Evolutionary conservation across 2,329 filamentous ascomycete species (phyloP), one percentile per base, ranked within the genome.

Genomic region (Diplodia mutila): DNA sequence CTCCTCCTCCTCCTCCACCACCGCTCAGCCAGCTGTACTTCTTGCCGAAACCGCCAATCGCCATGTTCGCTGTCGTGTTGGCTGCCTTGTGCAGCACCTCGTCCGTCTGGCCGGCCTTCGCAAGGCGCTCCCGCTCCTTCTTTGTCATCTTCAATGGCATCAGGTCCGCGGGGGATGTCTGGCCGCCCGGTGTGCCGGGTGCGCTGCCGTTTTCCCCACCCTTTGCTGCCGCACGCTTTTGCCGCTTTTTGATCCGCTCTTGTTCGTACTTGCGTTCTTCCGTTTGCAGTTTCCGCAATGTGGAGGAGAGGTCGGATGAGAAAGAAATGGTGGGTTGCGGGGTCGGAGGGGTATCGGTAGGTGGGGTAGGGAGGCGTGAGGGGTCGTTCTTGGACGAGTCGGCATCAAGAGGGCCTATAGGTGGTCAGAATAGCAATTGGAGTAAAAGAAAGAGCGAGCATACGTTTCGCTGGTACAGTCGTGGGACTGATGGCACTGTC

Each of bases 71-170:
- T 0, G 94, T 97, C 66, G 89, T 85, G 76, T 97, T 97, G 29
- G 94, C 93, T 70, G 90, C 91, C 25, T 89, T 88, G 71, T 94
- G 93, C 71, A 90, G 91, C 68, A 90, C 90, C 21, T 90, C 90
- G 74, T 96, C 92, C 0, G 89, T 91, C 25, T 90, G 86, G 72
- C 91, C 92, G 3, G 84, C 83, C 69, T 92, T 90, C n/a, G 89
- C 87, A 71, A 90, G 85, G 70, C 89, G 91, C 78, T 90, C 92
- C 75, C 90, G 85, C 77, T 97, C 93, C 81, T 97, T 97, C 84
- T 97, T 97, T 4, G 90, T 91, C 63, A 92, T 85, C 3, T 88
- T 85, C 61, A 75, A 75, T 23, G 66, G 54, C n/a, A 51, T 55
- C 3, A 75, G 75, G 18, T 74, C 64, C 42, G 75, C 14, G 16